These are phyloP conservation scores for Botrytis byssoidea DNA, from an alignment of 2,329 filamentous ascomycete species.

Conservation along the genomic window DNA sequence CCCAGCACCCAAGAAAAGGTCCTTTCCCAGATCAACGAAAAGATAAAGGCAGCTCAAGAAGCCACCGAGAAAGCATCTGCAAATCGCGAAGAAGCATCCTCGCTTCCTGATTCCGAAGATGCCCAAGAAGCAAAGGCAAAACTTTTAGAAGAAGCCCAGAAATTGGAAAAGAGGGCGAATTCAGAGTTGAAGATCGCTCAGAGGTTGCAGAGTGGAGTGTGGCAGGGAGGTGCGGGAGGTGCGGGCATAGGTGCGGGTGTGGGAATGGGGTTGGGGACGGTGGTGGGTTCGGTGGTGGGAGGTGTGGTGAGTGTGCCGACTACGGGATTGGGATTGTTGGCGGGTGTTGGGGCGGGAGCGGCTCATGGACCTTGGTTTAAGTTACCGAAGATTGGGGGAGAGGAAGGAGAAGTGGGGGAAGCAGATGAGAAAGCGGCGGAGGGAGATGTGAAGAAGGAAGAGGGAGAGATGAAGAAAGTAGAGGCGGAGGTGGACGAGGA, in stretches of 20 bases:
- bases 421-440: slow-evolving; percentile 18
- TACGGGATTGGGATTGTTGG: slow-evolving; percentile 28
- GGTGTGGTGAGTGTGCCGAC: slow-evolving; percentile 29
- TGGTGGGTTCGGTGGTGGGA: slow-evolving; percentile 25
- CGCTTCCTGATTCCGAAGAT: slow-evolving; percentile 19
- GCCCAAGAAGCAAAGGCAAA: slow-evolving; percentile 27
- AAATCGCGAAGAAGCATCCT: slow-evolving; percentile 19
- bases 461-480: slow-evolving; percentile 19
- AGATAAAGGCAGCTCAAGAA: slow-evolving; percentile 21
- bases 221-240: slow-evolving; percentile 31
- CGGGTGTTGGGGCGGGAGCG: slow-evolving; percentile 27
- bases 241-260: slow-evolving; percentile 31
- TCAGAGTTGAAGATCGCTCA: slow-evolving; percentile 70
- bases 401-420: slow-evolving; percentile 16
- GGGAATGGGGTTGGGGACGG: slow-evolving; percentile 26
- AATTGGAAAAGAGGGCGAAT: slow-evolving; percentile 26
- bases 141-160: slow-evolving; percentile 26
- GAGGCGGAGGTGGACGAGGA: not conserved
- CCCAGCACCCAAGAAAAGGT: slow-evolving; percentile 27
- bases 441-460: not conserved
- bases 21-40: slow-evolving; percentile 23
- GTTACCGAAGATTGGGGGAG: slow-evolving; percentile 19
- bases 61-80: slow-evolving; percentile 20
- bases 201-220: slow-evolving; percentile 34
- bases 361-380: slow-evolving; percentile 34